phyloP scores from a whole-genome alignment of 257 asterid genomes.

The Parsonsia alboflavescens region DNA sequence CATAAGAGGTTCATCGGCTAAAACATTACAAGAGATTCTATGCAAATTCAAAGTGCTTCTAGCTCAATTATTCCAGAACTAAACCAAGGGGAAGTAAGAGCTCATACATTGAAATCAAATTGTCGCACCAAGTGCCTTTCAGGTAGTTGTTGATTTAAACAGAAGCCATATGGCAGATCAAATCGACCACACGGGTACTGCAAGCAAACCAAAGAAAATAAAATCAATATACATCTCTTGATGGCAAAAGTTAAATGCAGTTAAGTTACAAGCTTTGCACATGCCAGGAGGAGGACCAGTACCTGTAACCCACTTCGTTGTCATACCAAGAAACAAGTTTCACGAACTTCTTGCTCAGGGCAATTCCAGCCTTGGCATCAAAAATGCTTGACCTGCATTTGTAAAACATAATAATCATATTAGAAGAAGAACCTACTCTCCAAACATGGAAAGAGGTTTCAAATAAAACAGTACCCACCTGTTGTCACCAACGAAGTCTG shows the following conservation, averaged over 20 bases:
- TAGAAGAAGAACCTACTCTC: not conserved
- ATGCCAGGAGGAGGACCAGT: not conserved
- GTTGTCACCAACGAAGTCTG: conserved; percentile 69
- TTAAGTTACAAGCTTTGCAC: not conserved
- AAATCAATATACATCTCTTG: not conserved
- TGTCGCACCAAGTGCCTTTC: too few species aligned
- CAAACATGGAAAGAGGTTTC: not conserved
- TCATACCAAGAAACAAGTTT: conserved; percentile 74
- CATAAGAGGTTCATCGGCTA: not conserved
- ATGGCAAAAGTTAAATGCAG: not conserved
- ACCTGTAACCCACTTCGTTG: conserved; percentile 78
- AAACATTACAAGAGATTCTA: not conserved
- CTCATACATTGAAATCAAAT: too few species aligned
- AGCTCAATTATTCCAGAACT: conserved; percentile 9
- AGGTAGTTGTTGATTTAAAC: conserved; percentile 14
- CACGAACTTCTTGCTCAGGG: conserved; percentile 54
- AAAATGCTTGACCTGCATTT: conserved; percentile 63
- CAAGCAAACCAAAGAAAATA: conserved; percentile 25
- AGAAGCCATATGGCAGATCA: conserved; percentile 60
- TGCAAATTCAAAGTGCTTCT: not conserved
- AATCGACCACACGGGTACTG: conserved; percentile 68
- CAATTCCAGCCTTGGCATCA: conserved; percentile 82
- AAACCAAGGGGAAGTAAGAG: not conserved
- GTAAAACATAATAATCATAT: not conserved
- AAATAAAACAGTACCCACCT: conserved; percentile 20